Evolutionary conservation across 2,329 filamentous ascomycete genomes (phyloP).

Genomic region (Coniella vitis): DNA sequence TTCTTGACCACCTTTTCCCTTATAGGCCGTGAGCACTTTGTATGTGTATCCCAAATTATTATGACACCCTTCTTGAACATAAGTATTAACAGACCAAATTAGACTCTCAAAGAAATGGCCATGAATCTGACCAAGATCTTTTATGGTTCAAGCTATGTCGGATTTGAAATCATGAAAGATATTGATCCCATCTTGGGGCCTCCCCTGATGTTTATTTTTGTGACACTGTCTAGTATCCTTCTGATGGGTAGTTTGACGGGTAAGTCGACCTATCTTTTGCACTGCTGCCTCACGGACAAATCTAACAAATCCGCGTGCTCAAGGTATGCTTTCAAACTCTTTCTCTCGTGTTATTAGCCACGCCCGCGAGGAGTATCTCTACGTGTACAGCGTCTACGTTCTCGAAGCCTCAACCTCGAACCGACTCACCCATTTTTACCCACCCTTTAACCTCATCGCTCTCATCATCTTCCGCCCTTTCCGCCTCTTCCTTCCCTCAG

Average conservation of each 20-base stretch:
- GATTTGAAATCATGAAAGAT: slow-evolving; percentile 60
- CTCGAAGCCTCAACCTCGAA: slow-evolving; percentile 62
- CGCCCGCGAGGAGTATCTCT: slow-evolving; percentile 69
- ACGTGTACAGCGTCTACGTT: slow-evolving; percentile 63
- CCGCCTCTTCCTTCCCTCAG: slow-evolving; percentile 58
- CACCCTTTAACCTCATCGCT: slow-evolving; percentile 68
- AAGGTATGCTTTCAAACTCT: slow-evolving; percentile 68
- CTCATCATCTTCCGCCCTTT: slow-evolving; percentile 66
- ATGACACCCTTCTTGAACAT: not conserved
- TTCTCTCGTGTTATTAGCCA: slow-evolving; percentile 59
- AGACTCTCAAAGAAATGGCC: slow-evolving; percentile 45
- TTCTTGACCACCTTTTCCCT: slow-evolving; percentile 84
- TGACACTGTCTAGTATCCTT: slow-evolving; percentile 70
- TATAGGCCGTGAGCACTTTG: slow-evolving; percentile 62
- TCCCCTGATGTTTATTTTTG: slow-evolving; percentile 63
- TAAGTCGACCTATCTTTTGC: not conserved
- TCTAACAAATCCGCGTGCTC: not conserved
- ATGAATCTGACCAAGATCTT: slow-evolving; percentile 76
- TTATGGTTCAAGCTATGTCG: slow-evolving; percentile 68
- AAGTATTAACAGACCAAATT: slow-evolving; percentile 39
- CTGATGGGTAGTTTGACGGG: slow-evolving; percentile 68
- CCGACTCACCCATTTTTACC: slow-evolving; percentile 62
- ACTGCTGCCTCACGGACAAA: not conserved
- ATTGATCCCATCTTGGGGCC: slow-evolving; percentile 54
- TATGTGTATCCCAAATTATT: not conserved